Base-by-base conservation (phyloP, 1,139 yeast species). In the Geotrichum carabidarum region DNA sequence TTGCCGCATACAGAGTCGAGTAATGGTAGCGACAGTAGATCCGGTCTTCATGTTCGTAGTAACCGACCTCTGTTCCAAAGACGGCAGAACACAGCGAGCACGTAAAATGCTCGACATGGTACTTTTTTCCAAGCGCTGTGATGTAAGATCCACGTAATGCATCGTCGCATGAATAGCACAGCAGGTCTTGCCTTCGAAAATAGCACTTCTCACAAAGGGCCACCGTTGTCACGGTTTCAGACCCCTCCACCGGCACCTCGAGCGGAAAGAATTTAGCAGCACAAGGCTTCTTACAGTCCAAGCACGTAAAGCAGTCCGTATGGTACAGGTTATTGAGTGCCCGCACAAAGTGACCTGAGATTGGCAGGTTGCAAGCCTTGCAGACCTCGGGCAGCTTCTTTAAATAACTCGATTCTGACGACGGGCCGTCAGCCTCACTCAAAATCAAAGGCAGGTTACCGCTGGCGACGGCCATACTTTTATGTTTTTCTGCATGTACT, bases 141-240 rank as follows among this genome's bases (percentile, higher is more conserved):
- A 91, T 90, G 69, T 93, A 93, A 1, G 96, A 88, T 0, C 98
- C 98, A 62, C 97, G 74, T 52, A 94, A 76, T 1, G 96, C 96
- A 37, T 78, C 80, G 62, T 88, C 81, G 72, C 99, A 94, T 37
- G 83, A 86, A 65, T 78, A 80, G 66, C 99, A 94, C 34, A 93
- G 80, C 56, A 93, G 75, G 57, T 88, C 87, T 57, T 90, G 78
- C 62, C 95, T 80, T 63, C 82, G 83, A 74, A 93, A 93, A 68
- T 91, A 93, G 71, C 94, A 96, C 62, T 82, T 86, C 70, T 94
- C 99, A 71, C 99, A 94, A 34, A 94, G 76, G 0, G 97, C 88
- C 4, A 88, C 83, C 59, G 83, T 82, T 58, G 72, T 76, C 8
- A 76, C 73, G 18, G 74, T 60, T n/a, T 62, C 62, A 17, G 63